These are phyloP conservation scores for Flagelloscypha sp. DNA, from an alignment of 768 basidiomycete genomes.

Conservation along the genomic window DNA sequence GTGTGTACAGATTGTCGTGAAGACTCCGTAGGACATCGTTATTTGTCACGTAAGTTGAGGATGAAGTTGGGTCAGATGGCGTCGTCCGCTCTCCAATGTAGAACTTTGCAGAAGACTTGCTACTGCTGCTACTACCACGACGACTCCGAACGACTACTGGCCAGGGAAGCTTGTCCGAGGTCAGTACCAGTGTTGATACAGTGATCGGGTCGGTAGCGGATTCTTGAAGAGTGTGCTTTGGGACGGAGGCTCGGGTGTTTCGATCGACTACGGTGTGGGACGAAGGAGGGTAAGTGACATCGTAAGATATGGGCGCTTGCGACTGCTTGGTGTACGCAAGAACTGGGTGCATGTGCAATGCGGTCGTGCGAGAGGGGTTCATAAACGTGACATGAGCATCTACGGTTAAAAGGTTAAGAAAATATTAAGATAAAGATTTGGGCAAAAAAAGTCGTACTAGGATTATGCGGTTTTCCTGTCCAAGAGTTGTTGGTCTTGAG, in stretches of 20 bases:
- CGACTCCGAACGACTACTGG: conserved; percentile 37
- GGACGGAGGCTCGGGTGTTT: conserved; percentile 44
- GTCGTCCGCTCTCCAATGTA: conserved; percentile 16
- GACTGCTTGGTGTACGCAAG: conserved; percentile 48
- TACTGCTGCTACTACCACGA: conserved; percentile 13
- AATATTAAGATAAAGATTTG: conserved; percentile 2
- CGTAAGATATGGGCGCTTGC: conserved; percentile 55
- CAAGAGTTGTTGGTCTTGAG: conserved; percentile 41
- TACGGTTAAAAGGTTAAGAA: conserved; percentile 10
- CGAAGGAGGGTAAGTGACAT: conserved; percentile 49
- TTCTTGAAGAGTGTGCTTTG: conserved; percentile 46
- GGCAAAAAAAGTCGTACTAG: conserved; percentile 27
- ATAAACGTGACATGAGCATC: conserved; percentile 26
- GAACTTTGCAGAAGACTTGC: conserved; percentile 17
- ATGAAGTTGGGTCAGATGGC: conserved; percentile 9
- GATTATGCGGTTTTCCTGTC: conserved; percentile 31
- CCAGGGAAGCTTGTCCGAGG: conserved; percentile 56
- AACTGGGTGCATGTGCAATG: conserved; percentile 56
- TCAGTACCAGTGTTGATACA: conserved; percentile 40
- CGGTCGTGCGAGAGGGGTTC: conserved; percentile 24
- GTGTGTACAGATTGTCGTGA: conserved; percentile 44
- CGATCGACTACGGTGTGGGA: conserved; percentile 50
- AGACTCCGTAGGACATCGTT: conserved; percentile 55
- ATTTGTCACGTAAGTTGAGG: conserved; percentile 40
- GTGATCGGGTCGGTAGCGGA: conserved; percentile 59